Evolutionary conservation across 2,329 filamentous ascomycete species (phyloP).

Genomic region (Xylaria digitata): DNA sequence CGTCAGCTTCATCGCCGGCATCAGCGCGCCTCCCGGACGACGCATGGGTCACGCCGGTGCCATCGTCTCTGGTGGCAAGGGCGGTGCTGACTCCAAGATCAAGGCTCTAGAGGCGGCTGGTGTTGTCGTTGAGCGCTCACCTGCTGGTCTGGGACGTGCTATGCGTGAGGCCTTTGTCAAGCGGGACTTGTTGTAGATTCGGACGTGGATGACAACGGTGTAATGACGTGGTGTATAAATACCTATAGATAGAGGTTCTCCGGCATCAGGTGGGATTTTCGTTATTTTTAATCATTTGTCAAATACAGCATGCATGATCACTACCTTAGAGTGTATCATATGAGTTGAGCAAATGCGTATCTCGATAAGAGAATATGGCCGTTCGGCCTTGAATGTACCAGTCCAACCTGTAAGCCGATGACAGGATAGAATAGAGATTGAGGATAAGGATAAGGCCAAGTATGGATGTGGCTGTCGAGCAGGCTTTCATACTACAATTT

Average conservation of each 20-base stretch:
- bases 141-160: slow-evolving; percentile 90
- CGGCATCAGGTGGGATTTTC: slow-evolving; percentile 37
- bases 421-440: neutral
- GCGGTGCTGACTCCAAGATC: slow-evolving; percentile 98
- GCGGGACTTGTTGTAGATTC: slow-evolving; percentile 87
- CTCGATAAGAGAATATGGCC: slow-evolving; percentile 1
- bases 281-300: slow-evolving; percentile 32
- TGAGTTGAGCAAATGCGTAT: neutral
- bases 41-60: slow-evolving; percentile 99
- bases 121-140: slow-evolving; percentile 95
- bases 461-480: neutral
- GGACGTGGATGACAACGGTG: slow-evolving; percentile 11
- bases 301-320: slow-evolving; percentile 36
- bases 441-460: neutral
- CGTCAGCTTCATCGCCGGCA: slow-evolving; percentile 98
- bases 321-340: slow-evolving; percentile 7
- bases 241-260: slow-evolving; percentile 42
- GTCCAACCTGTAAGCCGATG: neutral
- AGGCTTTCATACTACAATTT: neutral
- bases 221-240: slow-evolving; percentile 39
- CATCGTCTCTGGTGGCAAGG: slow-evolving; percentile 97
- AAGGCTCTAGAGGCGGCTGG: slow-evolving; percentile 90
- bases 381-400: neutral
- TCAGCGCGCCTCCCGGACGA: slow-evolving; percentile 93
- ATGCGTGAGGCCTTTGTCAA: slow-evolving; percentile 96